Percentiles rank a stretch among this genome's conserved stretches.
Evolutionary conservation across 1,284 basidiomycete species (phyloP).

Genomic region (Chiua sp.): DNA sequence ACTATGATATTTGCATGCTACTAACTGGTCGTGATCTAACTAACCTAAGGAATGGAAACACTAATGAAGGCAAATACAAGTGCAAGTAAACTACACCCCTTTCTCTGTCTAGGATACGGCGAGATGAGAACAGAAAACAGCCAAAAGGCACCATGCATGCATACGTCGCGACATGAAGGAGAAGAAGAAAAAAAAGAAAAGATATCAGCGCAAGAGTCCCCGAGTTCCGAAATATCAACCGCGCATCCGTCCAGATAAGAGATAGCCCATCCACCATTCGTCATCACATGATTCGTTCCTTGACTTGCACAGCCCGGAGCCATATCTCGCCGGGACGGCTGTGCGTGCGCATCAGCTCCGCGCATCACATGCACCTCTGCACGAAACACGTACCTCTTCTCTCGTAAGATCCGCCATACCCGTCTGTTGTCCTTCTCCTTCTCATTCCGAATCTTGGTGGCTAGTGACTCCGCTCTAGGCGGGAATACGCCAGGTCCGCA

Average conservation of each 20-base stretch:
- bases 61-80: no score
- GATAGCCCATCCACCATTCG: background rate
- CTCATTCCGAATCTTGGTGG: slow-evolving; percentile 38
- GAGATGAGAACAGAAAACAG: background rate
- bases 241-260: background rate
- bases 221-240: slow-evolving; percentile 5
- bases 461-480: slow-evolving; percentile 46
- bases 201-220: background rate
- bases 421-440: slow-evolving; percentile 53
- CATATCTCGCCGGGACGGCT: slow-evolving; percentile 85
- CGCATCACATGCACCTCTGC: background rate
- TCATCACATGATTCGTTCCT: slow-evolving; percentile 54
- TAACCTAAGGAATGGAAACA: no score
- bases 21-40: no score
- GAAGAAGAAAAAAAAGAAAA: no score
- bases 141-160: background rate
- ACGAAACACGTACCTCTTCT: slow-evolving; percentile 65
- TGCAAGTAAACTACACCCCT: slow-evolving; percentile 20
- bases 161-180: background rate
- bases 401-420: slow-evolving; percentile 75
- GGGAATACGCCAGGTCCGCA: slow-evolving; percentile 72
- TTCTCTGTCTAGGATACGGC: slow-evolving; percentile 16
- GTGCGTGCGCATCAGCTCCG: background rate
- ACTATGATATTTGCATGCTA: slow-evolving; percentile 2
- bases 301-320: slow-evolving; percentile 69